Percentiles rank a stretch among this genome's conserved stretches.
phyloP scores from a whole-genome alignment of 352 stramenopile species.

The Globisporangium canariense region DNA sequence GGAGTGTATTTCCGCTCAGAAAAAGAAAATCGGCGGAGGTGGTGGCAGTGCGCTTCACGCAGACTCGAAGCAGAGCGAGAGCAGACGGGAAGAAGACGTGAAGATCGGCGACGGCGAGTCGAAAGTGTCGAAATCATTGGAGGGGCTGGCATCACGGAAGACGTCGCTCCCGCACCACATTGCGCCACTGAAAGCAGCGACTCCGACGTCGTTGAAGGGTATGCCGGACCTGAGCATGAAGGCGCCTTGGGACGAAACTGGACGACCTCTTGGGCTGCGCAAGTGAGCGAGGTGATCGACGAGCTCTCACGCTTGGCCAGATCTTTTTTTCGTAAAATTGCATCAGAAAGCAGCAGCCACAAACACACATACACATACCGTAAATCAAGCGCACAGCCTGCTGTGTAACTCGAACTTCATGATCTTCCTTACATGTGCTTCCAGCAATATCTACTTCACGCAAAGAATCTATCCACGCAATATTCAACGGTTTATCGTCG shows the following conservation, averaged over 20 bases:
- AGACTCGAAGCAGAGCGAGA: conserved; percentile 55
- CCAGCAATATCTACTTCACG: neutral
- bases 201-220: conserved; percentile 45
- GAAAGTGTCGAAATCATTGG: conserved; percentile 35
- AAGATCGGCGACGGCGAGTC: conserved; percentile 42
- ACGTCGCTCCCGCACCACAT: conserved; percentile 79
- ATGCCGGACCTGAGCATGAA: conserved; percentile 73
- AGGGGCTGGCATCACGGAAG: conserved; percentile 39
- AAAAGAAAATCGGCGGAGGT: conserved; percentile 5
- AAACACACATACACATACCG: neutral
- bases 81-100: conserved; percentile 54
- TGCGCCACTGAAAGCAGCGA: conserved; percentile 59
- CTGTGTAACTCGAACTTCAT: conserved; percentile 3
- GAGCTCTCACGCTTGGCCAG: neutral
- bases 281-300: conserved; percentile 25
- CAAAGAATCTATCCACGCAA: neutral
- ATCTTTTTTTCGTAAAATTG: neutral
- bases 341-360: neutral
- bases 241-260: conserved; percentile 77
- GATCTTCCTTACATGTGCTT: neutral
- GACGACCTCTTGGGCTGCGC: conserved; percentile 62
- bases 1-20: conserved; percentile 22
- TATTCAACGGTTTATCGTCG: neutral
- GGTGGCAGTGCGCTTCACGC: conserved; percentile 23
- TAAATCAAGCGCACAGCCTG: conserved; percentile 2